These are phyloP conservation scores for Trichoderma reesei DNA, from an alignment of 495 filamentous ascomycete genomes.

Conservation along the genomic window DNA sequence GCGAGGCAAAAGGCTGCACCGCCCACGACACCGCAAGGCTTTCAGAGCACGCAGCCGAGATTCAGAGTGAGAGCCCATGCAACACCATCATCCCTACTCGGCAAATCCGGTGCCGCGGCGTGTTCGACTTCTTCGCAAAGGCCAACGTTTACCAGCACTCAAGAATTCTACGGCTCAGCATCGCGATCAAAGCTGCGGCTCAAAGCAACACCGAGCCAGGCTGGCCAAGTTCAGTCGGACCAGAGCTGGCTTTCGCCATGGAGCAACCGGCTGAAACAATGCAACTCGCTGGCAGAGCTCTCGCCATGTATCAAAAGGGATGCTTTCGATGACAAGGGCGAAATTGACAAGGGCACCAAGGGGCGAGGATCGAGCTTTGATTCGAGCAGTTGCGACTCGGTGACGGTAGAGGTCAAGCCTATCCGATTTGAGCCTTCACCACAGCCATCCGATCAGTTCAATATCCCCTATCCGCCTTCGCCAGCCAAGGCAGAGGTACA, in stretches of 20 bases:
- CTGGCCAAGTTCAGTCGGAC: neutral
- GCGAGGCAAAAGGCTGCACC: neutral
- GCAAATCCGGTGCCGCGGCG: neutral
- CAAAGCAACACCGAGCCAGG: neutral
- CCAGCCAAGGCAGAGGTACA: neutral
- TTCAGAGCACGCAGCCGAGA: neutral
- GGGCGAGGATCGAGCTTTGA: neutral
- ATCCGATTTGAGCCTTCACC: neutral
- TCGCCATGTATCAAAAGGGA: neutral
- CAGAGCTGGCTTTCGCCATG: neutral
- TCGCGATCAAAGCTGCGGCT: neutral
- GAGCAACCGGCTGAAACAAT: constrained; percentile 2
- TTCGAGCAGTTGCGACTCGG: neutral
- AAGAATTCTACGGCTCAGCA: neutral
- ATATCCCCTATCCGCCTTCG: constrained; percentile 4
- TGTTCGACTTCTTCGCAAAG: neutral
- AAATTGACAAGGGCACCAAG: neutral
- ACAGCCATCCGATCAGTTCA: constrained; percentile 7
- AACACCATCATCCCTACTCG: neutral
- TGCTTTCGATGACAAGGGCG: neutral
- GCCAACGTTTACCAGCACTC: neutral
- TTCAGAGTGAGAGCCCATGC: neutral
- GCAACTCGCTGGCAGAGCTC: constrained; percentile 2
- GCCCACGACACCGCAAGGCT: too few species aligned
- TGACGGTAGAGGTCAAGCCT: neutral